These are phyloP conservation scores for Ophiosphaerella korrae DNA, from an alignment of 2,329 filamentous ascomycete genomes.

Conservation along the genomic window DNA sequence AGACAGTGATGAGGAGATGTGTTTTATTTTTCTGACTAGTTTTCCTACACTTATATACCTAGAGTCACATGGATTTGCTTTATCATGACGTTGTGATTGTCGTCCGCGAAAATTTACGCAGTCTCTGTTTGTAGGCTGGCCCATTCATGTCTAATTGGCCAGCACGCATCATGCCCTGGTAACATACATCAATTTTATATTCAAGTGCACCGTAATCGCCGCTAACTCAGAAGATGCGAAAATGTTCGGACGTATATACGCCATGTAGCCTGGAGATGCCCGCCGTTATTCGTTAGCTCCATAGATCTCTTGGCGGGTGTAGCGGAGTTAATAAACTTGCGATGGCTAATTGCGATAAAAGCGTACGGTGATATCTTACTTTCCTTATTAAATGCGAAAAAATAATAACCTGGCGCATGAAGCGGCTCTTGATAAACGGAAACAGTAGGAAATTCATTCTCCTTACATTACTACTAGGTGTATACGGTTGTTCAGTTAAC, in stretches of 20 bases:
- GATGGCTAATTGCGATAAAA: too few relatives aligned
- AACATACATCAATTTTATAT: not conserved
- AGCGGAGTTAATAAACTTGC: too few relatives aligned
- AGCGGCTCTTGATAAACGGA: too few relatives aligned
- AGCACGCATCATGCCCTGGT: not conserved
- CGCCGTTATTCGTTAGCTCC: not conserved
- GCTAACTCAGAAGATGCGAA: slow-evolving; percentile 4
- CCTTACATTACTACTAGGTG: too few relatives aligned
- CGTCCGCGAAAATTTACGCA: not conserved
- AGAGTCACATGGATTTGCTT: not conserved
- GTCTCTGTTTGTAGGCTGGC: not conserved
- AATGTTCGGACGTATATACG: slow-evolving; percentile 5
- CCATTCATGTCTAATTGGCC: slow-evolving; percentile 1
- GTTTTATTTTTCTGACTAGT: too few relatives aligned
- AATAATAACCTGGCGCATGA: too few relatives aligned
- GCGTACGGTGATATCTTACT: too few relatives aligned
- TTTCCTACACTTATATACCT: not conserved
- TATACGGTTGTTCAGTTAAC: too few relatives aligned
- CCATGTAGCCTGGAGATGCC: not conserved
- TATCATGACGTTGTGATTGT: slow-evolving; percentile 1
- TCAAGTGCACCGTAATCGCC: not conserved
- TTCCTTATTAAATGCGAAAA: too few relatives aligned
- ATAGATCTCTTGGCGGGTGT: too few relatives aligned
- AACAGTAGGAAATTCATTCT: too few relatives aligned
- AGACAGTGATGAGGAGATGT: not conserved